Base-by-base conservation (phyloP, 2,329 filamentous ascomycete genomes). In the Thelonectria discophora region DNA sequence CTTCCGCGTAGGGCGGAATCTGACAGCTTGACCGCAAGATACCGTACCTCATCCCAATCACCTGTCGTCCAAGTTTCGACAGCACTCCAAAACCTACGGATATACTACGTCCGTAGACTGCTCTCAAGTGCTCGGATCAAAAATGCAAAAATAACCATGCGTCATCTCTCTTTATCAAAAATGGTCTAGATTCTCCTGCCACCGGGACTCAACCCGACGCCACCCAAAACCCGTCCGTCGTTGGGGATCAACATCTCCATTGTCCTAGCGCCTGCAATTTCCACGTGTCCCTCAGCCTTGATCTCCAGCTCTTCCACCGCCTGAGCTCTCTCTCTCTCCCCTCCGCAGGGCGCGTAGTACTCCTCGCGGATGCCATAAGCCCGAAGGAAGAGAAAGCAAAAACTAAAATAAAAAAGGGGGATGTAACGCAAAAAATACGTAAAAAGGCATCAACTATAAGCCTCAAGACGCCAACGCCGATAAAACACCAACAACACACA, bases 391-490 rank as follows among this genome's bases (percentile, higher is more conserved):
- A 65, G 52, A 64, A 65, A 55, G 42, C 37, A 46, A 51, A 27
- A 65, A n/a, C n/a, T n/a, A n/a, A n/a, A n/a, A n/a, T n/a, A n/a
- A n/a, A 48, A 55, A 50, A 49, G 10, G 10, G 10, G 34, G 20
- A 47, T 24, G 57, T 64, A 67, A 70, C 54, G 63, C 27, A 30
- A 30, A 6, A 67, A 63, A 69, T 58, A 37, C 4, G 34, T 13
- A 64, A 67, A 63, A 67, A 63, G 69, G 60, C 51, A 67, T 65
- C 65, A 63, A 67, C 60, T 63, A 64, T 56, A 72, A 50, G 65
- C 67, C 67, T 60, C 62, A 65, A 65, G 67, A 75, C 74, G 73
- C 74, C 74, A 70, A 75, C 74, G 73, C 74, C 74, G 62, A 69
- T 69, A 67, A 63, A 69, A 73, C 65, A 69, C 67, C 67, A 43